A percentile compares a stretch with the other conserved stretches of the same genome.
Conservation (phyloP, 306 rosid species). For the Pyrus pyrifolia region DNA sequence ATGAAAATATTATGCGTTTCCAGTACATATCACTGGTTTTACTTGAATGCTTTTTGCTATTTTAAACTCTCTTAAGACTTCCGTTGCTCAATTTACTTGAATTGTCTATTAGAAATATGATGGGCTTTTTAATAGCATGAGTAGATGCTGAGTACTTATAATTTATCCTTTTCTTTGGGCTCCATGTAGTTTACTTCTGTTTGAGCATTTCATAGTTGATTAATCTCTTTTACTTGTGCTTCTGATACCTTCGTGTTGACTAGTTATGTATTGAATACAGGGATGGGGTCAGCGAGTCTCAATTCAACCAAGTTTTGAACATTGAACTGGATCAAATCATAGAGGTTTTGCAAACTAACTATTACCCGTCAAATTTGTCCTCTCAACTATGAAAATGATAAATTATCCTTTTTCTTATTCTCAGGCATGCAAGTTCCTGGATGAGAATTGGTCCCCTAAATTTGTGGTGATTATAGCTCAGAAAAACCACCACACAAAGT, state of each 20-base stretch:
- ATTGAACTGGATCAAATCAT: constrained; percentile 72
- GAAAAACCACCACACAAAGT: constrained; percentile 86
- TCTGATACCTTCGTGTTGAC: not conserved
- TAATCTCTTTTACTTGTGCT: not conserved
- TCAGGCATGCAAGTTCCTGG: constrained; percentile 82
- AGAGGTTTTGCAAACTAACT: constrained; percentile 20
- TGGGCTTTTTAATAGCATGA: not conserved
- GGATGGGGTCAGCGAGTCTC: constrained; percentile 96
- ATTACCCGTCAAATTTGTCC: not conserved
- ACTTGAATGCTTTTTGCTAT: not conserved
- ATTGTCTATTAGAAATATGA: not conserved
- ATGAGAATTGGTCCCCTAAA: constrained; percentile 78
- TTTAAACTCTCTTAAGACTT: not conserved
- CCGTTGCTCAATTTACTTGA: not conserved
- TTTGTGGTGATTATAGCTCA: constrained; percentile 83
- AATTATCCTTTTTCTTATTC: not conserved
- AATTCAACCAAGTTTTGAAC: constrained; percentile 84
- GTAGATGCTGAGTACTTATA: not conserved
- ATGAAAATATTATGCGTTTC: no score
- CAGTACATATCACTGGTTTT: not conserved
- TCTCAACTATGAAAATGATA: not conserved
- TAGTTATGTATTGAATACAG: constrained; percentile 21
- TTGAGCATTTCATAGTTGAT: not conserved
- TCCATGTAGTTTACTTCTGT: not conserved
- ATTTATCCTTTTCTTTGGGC: not conserved